Conservation (phyloP, 805 yeast genomes). For the Candida verbasci region DNA sequence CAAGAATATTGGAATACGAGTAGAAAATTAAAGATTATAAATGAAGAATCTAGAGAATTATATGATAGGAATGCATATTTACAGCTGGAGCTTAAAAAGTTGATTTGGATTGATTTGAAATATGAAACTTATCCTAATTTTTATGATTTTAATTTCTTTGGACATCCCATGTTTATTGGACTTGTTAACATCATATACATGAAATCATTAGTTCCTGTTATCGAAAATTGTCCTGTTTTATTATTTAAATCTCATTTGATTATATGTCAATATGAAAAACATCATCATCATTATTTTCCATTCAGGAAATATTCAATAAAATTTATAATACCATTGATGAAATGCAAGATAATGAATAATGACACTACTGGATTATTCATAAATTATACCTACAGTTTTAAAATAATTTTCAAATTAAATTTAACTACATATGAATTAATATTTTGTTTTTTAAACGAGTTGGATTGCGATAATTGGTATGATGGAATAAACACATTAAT, state of each 20-base stretch:
- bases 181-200: constrained; percentile 39
- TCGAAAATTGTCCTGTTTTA: constrained; percentile 28
- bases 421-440: constrained; percentile 43
- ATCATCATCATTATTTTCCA: not conserved
- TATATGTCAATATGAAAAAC: constrained; percentile 17
- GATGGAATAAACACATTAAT: constrained; percentile 19
- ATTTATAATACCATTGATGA: constrained; percentile 47
- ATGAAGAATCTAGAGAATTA: not conserved
- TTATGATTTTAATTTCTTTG: constrained; percentile 30
- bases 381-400: constrained; percentile 28
- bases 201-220: constrained; percentile 13
- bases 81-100: not conserved
- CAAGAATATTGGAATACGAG: constrained; percentile 10
- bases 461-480: constrained; percentile 42
- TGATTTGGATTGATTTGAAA: not conserved
- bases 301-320: constrained; percentile 25
- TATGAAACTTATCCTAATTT: not conserved
- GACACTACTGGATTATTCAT: constrained; percentile 24
- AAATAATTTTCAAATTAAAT: constrained; percentile 43
- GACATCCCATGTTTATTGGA: constrained; percentile 42
- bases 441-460: constrained; percentile 22
- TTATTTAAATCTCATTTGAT: constrained; percentile 51
- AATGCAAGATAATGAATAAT: constrained; percentile 22
- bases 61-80: not conserved
- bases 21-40: constrained; percentile 9